Conservation (phyloP, 495 filamentous ascomycete species). For the Penicillium steckii region DNA sequence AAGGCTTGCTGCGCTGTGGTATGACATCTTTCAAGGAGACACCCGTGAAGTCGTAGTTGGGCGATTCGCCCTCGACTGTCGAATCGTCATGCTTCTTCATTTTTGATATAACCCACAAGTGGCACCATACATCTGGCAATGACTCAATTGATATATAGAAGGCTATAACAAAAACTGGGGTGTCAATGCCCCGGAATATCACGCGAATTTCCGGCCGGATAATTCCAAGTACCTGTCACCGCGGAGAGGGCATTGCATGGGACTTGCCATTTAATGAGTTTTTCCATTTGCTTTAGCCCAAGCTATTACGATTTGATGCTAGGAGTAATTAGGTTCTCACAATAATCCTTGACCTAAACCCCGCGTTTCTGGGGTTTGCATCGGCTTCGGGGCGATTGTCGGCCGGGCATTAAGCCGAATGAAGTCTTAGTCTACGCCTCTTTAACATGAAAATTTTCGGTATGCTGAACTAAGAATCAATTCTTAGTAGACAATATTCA, state of each 20-base stretch:
- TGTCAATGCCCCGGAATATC: not conserved
- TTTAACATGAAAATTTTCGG: too few relatives aligned
- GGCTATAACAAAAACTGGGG: not conserved
- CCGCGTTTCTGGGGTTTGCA: not conserved
- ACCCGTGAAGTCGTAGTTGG: constrained; percentile 19
- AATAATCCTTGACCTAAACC: not conserved
- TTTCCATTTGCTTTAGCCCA: not conserved
- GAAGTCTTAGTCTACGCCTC: too few relatives aligned
- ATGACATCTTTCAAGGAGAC: constrained; percentile 12
- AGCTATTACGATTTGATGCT: not conserved
- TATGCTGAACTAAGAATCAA: too few relatives aligned
- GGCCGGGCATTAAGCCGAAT: not conserved
- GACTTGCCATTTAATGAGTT: not conserved
- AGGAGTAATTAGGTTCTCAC: not conserved
- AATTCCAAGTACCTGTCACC: not conserved
- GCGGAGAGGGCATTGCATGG: not conserved
- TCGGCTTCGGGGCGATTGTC: not conserved
- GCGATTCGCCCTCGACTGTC: not conserved
- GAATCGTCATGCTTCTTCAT: not conserved
- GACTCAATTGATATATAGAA: not conserved
- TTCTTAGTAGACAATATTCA: too few relatives aligned
- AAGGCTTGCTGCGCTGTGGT: constrained; percentile 8
- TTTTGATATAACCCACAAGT: not conserved
- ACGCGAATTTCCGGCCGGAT: not conserved
- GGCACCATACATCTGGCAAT: not conserved